Conservation (phyloP, 305 asterid genomes). For the Solanum hybrid region DNA sequence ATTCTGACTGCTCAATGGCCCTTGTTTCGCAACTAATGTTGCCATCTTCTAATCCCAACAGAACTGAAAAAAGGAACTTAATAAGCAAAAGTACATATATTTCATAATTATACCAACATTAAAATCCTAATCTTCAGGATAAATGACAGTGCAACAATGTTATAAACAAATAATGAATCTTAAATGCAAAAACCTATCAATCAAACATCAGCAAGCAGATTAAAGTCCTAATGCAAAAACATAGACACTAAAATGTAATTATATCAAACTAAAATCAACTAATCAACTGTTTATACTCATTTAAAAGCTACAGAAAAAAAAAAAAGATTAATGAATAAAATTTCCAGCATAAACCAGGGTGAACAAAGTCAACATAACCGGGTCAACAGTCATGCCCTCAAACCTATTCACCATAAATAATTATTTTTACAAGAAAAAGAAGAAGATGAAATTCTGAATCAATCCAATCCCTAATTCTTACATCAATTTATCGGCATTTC, state of each 20-base stretch:
- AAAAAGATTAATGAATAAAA: background rate
- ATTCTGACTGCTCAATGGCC: slow-evolving; percentile 10
- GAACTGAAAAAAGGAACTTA: slow-evolving; percentile 7
- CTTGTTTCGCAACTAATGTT: slow-evolving; percentile 26
- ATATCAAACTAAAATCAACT: background rate
- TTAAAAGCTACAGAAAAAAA: background rate
- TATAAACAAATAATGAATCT: background rate
- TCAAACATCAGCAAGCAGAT: background rate
- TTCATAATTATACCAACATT: background rate
- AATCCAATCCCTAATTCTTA: background rate
- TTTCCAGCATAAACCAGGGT: background rate
- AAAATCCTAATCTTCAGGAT: background rate
- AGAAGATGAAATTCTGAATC: background rate
- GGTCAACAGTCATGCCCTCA: background rate
- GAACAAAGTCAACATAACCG: background rate
- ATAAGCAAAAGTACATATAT: background rate
- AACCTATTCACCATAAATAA: background rate
- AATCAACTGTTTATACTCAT: background rate
- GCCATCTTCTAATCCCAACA: slow-evolving; percentile 25
- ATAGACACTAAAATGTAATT: background rate
- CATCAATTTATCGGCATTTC: background rate
- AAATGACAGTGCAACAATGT: background rate
- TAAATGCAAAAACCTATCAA: background rate
- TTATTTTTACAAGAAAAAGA: background rate
- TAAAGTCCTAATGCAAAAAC: background rate